Conservation (phyloP, 495 filamentous ascomycete species). For the Talaromyces nanjingensis region DNA sequence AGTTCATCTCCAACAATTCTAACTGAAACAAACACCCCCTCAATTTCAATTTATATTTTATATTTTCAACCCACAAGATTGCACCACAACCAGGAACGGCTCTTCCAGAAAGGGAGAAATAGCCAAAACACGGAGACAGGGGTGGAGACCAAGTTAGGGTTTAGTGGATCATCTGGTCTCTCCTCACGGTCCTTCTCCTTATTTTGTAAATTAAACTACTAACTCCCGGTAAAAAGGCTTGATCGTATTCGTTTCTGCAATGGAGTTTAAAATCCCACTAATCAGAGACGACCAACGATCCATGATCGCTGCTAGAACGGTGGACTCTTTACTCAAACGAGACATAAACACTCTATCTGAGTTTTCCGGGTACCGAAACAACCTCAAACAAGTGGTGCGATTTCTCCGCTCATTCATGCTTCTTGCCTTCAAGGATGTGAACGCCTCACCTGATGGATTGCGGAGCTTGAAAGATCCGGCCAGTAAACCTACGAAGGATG, state of each 20-base stretch:
- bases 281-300: background rate
- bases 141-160: background rate
- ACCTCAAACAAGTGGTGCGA: background rate
- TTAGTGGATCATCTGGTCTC: background rate
- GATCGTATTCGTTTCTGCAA: background rate
- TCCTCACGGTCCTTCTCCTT: background rate
- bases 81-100: background rate
- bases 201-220: background rate
- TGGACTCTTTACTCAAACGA: background rate
- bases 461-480: background rate
- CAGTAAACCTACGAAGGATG: background rate
- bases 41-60: background rate
- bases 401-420: background rate
- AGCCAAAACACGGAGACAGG: background rate
- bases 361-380: background rate
- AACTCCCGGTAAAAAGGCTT: background rate
- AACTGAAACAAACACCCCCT: background rate
- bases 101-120: background rate
- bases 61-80: background rate
- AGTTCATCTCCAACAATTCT: background rate
- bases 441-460: background rate
- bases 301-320: background rate
- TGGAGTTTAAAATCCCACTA: background rate
- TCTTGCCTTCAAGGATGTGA: background rate
- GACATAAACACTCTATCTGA: background rate